Conservation (phyloP, 495 filamentous ascomycete species). For the Durotheca rogersii region DNA sequence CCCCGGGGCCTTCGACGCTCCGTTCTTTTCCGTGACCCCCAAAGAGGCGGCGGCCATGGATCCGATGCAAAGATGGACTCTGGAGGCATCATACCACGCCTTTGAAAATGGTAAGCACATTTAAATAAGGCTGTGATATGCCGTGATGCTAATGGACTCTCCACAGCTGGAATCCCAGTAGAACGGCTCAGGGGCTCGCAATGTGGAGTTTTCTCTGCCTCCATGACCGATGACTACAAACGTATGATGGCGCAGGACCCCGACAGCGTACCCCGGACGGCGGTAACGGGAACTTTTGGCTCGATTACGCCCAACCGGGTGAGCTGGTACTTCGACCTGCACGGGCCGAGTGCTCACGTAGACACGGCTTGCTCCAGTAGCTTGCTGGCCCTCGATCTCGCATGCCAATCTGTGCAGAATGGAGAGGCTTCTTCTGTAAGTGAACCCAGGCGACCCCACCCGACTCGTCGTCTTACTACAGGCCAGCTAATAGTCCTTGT, state of each 20-base stretch:
- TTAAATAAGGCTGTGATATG: not conserved
- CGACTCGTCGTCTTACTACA: not conserved
- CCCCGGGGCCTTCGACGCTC: constrained; percentile 46
- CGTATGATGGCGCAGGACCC: constrained; percentile 45
- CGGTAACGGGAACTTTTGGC: constrained; percentile 45
- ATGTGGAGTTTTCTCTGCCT: constrained; percentile 51
- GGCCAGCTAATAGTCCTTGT: not conserved
- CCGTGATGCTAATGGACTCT: not conserved
- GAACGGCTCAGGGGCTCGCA: constrained; percentile 46
- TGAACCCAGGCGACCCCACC: no score
- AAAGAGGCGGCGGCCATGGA: constrained; percentile 50
- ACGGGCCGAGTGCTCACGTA: constrained; percentile 35
- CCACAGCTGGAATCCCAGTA: constrained; percentile 37
- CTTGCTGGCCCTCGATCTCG: constrained; percentile 26
- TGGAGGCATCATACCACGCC: constrained; percentile 55
- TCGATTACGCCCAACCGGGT: constrained; percentile 49
- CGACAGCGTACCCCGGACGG: constrained; percentile 40
- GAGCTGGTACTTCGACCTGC: constrained; percentile 46
- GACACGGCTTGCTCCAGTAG: constrained; percentile 35
- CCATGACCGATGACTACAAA: constrained; percentile 50
- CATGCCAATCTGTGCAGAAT: constrained; percentile 8
- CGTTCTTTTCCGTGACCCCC: constrained; percentile 56
- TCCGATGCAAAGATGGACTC: constrained; percentile 36
- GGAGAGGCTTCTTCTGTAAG: not conserved
- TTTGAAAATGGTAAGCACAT: constrained; percentile 46